Evolutionary conservation across 805 yeast genomes (phyloP), one percentile per base, ranked within the genome.

Genomic region (Ogataea angusta): DNA sequence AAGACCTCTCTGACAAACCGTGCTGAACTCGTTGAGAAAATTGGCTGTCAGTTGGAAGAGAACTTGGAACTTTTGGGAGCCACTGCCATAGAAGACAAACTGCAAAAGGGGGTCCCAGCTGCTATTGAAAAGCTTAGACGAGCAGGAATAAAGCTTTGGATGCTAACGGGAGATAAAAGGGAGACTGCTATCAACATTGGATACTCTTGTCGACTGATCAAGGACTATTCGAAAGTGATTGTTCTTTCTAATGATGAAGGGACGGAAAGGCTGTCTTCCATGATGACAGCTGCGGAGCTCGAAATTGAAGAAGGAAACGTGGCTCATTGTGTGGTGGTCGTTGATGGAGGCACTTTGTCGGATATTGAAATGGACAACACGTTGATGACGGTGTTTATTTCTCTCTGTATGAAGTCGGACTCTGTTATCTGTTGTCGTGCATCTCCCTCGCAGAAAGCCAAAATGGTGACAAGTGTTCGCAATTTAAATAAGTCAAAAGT

Each of bases 161-260:
- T 93, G 97, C 69, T 93, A 34, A 93, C 99, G 0, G 99, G 99
- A 32, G 99, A 93, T 60, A 95, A 95, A 59, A 72, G 97, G 44
- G 99, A 93, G 63, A 93, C 99, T 0, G 99, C 99, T 1, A 89
- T 93, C 46, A 93, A 89, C 57, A 91, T 93, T 62, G 99, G 98
- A 1, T 86, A 90, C 56, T 85, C 99, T 6, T 93, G 99, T 62
- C 80, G 88, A 25, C 69, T 93, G 49, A 91, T 93, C 55, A 85
- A 91, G 54, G 99, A 93, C 56, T 93, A 85, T 58, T 88, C 96
- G 0, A 85, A 95, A 0, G 86, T 93, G 10, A 80, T 91, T 10
- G 64, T 89, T n/a, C 65, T 93, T 35, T 59, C 67, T 2, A 52
- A 45, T 32, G 64, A 60, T 19, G 45, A 49, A 6, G 60, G 57